Base-by-base conservation (phyloP, 1,284 basidiomycete species). In the Coniferiporia sulphurascens region DNA sequence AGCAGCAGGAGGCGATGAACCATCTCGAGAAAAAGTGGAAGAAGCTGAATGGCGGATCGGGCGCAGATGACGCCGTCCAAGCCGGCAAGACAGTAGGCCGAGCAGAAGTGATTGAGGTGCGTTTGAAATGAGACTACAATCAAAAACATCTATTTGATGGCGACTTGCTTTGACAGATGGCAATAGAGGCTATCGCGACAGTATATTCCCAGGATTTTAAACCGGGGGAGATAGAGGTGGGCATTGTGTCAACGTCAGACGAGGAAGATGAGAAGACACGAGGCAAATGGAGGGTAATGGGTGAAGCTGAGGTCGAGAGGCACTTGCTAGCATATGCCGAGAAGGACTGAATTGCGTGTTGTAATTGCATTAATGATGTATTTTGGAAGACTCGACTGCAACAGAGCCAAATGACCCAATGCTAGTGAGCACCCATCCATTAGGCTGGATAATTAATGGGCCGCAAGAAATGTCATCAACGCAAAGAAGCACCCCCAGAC, bases 11-110 rank as follows among this genome's bases (percentile, higher is more conserved):
- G 71, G 95, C 95, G 3, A 98, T 95, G 86, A 99, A 98, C 74
- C 91, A 93, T 69, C 80, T 99, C 58, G 97, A 99, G 78, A 99
- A 99, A 80, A 93, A 94, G 73, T 99, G 95, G 92, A 99, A 99
- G 78, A 95, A 95, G 70, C 78, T 95, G 44, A 87, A 93, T 68
- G 82, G 81, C 46, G 85, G 90, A 55, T 76, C 76, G 58, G 85
- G 90, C 56, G 81, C 85, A n/a, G 83, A 93, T 65, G 86, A 94
- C 74, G 77, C 91, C 12, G 75, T 78, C 6, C 76, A 77, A 43
- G 89, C 89, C 4, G 87, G 89, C 57, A 81, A 85, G 74, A 81
- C 77, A 1, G 75, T 93, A 55, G 76, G 74, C 61, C 77, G 85
- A 36, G 76, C 82, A 4, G 87, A 89, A 62, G 90, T 93, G 22